Percentiles rank a stretch among this genome's conserved stretches.
Conservation (phyloP, 768 basidiomycete species). For the Mycena polygramma region DNA sequence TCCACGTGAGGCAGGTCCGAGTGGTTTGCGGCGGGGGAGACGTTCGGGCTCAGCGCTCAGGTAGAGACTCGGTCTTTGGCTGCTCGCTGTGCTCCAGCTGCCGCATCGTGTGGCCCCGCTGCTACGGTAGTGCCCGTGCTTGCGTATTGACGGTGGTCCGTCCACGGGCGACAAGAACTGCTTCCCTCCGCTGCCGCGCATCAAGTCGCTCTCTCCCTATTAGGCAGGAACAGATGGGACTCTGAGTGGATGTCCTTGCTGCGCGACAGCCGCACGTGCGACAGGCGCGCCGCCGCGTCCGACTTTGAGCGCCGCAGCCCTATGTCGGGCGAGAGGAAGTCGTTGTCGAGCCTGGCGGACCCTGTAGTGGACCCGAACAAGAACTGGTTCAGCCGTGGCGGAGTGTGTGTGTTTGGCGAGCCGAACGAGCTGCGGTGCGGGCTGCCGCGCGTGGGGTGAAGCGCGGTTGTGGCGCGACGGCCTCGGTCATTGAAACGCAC, state of each 20-base stretch:
- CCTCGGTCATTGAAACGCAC: conserved; percentile 43
- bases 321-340: conserved; percentile 45
- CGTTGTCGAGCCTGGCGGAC: conserved; percentile 33
- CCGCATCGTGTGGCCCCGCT: conserved; percentile 18
- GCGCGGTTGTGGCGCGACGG: conserved; percentile 44
- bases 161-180: conserved; percentile 32
- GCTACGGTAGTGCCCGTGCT: conserved; percentile 26
- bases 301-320: conserved; percentile 46
- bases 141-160: conserved; percentile 30
- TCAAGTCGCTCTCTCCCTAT: neutral
- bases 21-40: conserved; percentile 69
- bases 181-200: neutral
- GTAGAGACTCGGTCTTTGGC: conserved; percentile 69
- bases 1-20: conserved; percentile 58
- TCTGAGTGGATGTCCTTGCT: conserved; percentile 63
- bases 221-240: neutral
- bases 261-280: conserved; percentile 47
- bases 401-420: conserved; percentile 29
- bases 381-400: conserved; percentile 44
- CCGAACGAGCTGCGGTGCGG: conserved; percentile 45
- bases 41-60: conserved; percentile 78
- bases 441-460: conserved; percentile 36
- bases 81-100: conserved; percentile 50
- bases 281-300: conserved; percentile 37
- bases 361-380: conserved; percentile 46